These are phyloP conservation scores for Ramichloridium luteum DNA, from an alignment of 2,329 filamentous ascomycete genomes.

Conservation along the genomic window DNA sequence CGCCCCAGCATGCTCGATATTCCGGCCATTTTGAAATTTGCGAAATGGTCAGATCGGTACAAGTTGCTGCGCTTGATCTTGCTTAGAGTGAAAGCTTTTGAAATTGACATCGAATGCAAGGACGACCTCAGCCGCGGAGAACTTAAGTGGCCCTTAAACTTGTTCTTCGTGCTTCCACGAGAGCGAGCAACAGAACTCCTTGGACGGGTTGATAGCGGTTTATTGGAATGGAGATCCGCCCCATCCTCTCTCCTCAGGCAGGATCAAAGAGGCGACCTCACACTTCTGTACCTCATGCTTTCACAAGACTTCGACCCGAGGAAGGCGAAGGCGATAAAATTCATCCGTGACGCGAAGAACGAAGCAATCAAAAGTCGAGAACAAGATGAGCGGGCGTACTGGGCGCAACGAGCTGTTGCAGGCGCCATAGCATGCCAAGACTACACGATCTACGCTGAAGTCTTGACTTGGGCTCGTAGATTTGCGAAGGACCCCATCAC, in stretches of 20 bases:
- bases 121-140: constrained; percentile 5
- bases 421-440: constrained; percentile 26
- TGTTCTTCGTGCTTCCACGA: constrained; percentile 4
- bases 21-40: not conserved
- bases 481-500: constrained; percentile 28
- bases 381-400: constrained; percentile 20
- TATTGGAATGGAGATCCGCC: too few relatives aligned
- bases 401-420: constrained; percentile 19
- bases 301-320: constrained; percentile 5
- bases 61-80: constrained; percentile 5
- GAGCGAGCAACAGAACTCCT: constrained; percentile 2
- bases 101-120: constrained; percentile 8
- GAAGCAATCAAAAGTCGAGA: constrained; percentile 17
- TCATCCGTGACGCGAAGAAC: constrained; percentile 15
- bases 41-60: constrained; percentile 3
- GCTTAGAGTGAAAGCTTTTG: constrained; percentile 3
- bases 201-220: constrained; percentile 6
- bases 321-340: constrained; percentile 4
- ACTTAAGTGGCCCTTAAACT: not conserved
- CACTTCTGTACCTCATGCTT: constrained; percentile 7
- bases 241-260: too few relatives aligned
- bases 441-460: constrained; percentile 20
- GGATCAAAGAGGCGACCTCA: constrained; percentile 4
- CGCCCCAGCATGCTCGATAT: constrained; percentile 4
- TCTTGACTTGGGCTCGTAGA: constrained; percentile 25